Conservation (phyloP, 192 early-diverging fungal species). For the Allomyces arbusculus region DNA sequence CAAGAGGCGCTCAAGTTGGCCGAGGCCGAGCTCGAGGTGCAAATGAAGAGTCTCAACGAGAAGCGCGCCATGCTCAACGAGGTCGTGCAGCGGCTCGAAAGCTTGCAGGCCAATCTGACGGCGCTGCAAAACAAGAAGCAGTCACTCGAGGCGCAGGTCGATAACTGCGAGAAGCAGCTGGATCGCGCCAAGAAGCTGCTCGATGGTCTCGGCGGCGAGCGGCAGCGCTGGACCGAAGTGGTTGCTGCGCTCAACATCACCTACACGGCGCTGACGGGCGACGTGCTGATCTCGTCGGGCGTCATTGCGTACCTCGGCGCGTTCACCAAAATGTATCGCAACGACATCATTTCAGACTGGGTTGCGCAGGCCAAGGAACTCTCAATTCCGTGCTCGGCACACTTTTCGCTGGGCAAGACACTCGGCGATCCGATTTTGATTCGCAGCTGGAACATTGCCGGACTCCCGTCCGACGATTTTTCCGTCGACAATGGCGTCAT, state of each 20-base stretch:
- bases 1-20: conserved; percentile 73
- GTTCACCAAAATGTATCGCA: conserved; percentile 92
- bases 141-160: conserved; percentile 76
- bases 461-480: conserved; percentile 71
- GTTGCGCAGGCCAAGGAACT: conserved; percentile 41
- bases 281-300: conserved; percentile 75
- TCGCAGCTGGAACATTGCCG: conserved; percentile 63
- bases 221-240: conserved; percentile 70
- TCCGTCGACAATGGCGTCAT: conserved; percentile 98
- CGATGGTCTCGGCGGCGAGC: conserved; percentile 79
- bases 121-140: conserved; percentile 78
- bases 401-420: conserved; percentile 72
- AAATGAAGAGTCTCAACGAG: conserved; percentile 44
- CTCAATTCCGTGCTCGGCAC: conserved; percentile 47
- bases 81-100: conserved; percentile 64
- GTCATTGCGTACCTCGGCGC: conserved; percentile 90
- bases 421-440: conserved; percentile 82
- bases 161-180: conserved; percentile 74
- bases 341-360: conserved; percentile 61
- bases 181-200: conserved; percentile 74
- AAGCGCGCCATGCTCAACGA: conserved; percentile 61
- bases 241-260: conserved; percentile 79
- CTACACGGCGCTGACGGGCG: conserved; percentile 95
- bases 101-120: conserved; percentile 91
- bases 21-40: conserved; percentile 52